phyloP scores from a whole-genome alignment of 208 protist species.

The Leishmania major region DNA sequence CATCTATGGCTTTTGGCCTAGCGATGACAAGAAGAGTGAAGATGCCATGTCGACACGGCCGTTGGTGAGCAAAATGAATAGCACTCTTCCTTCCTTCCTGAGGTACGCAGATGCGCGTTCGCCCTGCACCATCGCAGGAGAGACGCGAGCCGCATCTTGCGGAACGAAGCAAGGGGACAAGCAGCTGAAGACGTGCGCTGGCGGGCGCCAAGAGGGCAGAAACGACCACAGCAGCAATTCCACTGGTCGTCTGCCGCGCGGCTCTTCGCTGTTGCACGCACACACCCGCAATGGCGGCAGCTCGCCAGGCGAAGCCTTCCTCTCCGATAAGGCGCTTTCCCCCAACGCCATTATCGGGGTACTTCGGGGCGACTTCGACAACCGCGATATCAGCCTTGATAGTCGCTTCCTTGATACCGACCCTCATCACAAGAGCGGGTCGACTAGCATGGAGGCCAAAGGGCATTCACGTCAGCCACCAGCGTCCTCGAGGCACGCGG shows the following conservation, averaged over 20 bases:
- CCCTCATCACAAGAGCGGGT: too few species aligned
- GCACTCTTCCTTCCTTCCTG: slow-evolving; percentile 15
- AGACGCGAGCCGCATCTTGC: neutral
- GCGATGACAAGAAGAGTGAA: slow-evolving; percentile 7
- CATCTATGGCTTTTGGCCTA: slow-evolving; percentile 7
- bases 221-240: too few species aligned
- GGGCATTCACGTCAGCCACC: neutral
- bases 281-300: neutral
- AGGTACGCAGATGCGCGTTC: slow-evolving; percentile 14
- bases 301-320: neutral
- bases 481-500: neutral
- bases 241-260: neutral
- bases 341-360: slow-evolving; percentile 22
- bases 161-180: neutral
- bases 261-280: neutral
- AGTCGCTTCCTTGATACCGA: slow-evolving; percentile 15
- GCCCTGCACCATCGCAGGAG: neutral
- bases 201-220: neutral
- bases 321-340: neutral
- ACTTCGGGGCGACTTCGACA: slow-evolving; percentile 36
- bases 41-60: too few species aligned
- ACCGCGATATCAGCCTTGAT: slow-evolving; percentile 35
- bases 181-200: neutral
- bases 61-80: slow-evolving; percentile 3
- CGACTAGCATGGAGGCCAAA: neutral